Evolutionary conservation across 257 asterid species (phyloP), one percentile per base, ranked within the genome.

Genomic region (Penstemon eatonii): DNA sequence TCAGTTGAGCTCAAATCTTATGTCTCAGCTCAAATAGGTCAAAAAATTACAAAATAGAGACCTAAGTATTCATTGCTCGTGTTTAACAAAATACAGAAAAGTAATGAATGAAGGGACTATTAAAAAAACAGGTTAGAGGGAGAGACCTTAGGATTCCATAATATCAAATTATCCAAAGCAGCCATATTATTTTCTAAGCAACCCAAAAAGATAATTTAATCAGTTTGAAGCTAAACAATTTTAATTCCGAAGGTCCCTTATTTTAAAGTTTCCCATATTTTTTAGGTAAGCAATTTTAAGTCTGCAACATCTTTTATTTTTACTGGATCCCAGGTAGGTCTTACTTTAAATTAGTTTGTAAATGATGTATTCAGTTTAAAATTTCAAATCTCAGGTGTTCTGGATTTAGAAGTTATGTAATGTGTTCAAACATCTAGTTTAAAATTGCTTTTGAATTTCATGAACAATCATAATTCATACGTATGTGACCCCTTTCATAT

Each of bases 11-110:
- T 38, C 53, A 45, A 13, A 45, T 33, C 19, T 63, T 39, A 60
- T 41, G 56, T 59, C 55, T 19, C 68, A 63, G 50, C 59, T 19
- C 43, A 66, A 65, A 52, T 38, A 39, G 13, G 62, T 36, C 43
- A 39, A 49, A 4, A 59, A 25, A 13, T 1, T 36, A 6, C 2
- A 53, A 5, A 52, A 61, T 36, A 42, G 51, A 55, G 56, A 57
- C 12, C 11, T 38, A 19, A 8, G 44, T 7, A 8, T 60, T 4
- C 67, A 58, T 40, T 60, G 37, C 47, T 43, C 11, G 52, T 55
- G 56, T 60, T 15, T 2, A 60, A 37, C 3, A 66, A 18, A 59
- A 36, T 49, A 19, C 11, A 43, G n/a, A 40, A 57, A 38, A 51
- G 19, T 40, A 47, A 25, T 25, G 10, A 33, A 53, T 9, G 33